Percentiles rank a stretch among this genome's conserved stretches.
phyloP scores from a whole-genome alignment of 139 green algal species.

The Auxenochlorella pyrenoidosa region DNA sequence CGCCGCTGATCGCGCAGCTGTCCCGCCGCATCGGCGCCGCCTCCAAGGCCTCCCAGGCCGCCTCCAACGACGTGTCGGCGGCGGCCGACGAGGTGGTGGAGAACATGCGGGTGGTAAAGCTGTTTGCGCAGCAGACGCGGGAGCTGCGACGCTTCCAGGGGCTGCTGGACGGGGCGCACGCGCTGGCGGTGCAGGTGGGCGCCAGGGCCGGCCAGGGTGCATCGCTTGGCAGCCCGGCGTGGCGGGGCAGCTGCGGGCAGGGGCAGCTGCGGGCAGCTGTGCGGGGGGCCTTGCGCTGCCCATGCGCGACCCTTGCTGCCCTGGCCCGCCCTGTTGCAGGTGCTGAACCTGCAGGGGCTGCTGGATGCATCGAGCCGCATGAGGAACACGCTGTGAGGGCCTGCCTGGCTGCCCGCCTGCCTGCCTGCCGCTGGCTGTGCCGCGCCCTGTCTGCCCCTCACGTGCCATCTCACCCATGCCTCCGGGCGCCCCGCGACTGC shows the following conservation, averaged over 20 bases:
- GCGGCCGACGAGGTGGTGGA: conserved; percentile 45
- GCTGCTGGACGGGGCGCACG: conserved; percentile 29
- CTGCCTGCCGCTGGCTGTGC: not conserved
- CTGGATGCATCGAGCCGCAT: conserved; percentile 43
- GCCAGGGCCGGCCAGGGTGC: not conserved
- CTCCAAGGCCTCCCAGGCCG: conserved; percentile 24
- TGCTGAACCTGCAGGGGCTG: conserved; percentile 29
- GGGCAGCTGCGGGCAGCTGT: not conserved
- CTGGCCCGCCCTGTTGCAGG: not conserved
- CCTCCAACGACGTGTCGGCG: conserved; percentile 5
- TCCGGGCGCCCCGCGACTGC: too few species aligned
- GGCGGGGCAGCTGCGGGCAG: too few species aligned
- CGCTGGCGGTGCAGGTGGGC: conserved; percentile 4
- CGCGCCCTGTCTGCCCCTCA: too few species aligned
- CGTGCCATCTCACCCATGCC: not conserved
- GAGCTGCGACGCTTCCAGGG: conserved; percentile 34
- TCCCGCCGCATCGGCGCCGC: conserved; percentile 4
- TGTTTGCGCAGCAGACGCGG: conserved; percentile 37
- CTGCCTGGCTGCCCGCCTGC: not conserved
- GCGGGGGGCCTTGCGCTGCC: not conserved
- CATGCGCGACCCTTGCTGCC: not conserved
- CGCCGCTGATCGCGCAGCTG: conserved; percentile 29
- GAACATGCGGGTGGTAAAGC: conserved; percentile 44
- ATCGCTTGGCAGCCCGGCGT: too few species aligned
- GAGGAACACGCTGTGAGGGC: conserved; percentile 46